Percentiles rank a stretch among this genome's conserved stretches.
These are phyloP conservation scores for Tylopilus balloui DNA, from an alignment of 768 basidiomycete species.

Conservation along the genomic window DNA sequence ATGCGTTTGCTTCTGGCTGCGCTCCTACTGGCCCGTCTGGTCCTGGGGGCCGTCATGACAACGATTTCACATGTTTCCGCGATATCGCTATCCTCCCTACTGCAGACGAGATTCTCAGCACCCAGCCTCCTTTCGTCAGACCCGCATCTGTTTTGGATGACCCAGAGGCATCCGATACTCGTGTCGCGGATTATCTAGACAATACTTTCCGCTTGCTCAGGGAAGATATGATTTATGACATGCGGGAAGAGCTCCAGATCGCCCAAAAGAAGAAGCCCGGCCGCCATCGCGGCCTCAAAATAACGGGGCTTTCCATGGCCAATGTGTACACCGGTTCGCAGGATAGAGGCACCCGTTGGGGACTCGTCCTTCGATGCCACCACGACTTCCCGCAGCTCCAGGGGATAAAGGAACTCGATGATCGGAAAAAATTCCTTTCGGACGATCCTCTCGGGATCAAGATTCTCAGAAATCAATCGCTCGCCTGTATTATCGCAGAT, in stretches of 20 bases:
- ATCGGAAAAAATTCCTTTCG: slow-evolving; percentile 37
- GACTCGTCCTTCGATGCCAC: slow-evolving; percentile 36
- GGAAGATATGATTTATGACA: slow-evolving; percentile 60
- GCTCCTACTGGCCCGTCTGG: slow-evolving; percentile 17
- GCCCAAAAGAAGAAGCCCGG: slow-evolving; percentile 40
- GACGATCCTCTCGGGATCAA: slow-evolving; percentile 34
- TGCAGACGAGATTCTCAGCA: slow-evolving; percentile 51
- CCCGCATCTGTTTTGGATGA: slow-evolving; percentile 43
- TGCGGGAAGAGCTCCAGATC: slow-evolving; percentile 54
- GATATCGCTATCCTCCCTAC: slow-evolving; percentile 62
- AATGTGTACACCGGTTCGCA: slow-evolving; percentile 36
- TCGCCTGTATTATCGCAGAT: slow-evolving; percentile 51
- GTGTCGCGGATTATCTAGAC: slow-evolving; percentile 51
- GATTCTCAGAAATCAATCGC: slow-evolving; percentile 51
- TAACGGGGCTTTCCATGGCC: slow-evolving; percentile 37
- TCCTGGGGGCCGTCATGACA: slow-evolving; percentile 69
- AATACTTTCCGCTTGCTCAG: slow-evolving; percentile 63
- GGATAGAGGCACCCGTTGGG: slow-evolving; percentile 37
- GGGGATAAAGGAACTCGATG: slow-evolving; percentile 24
- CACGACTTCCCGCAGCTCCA: slow-evolving; percentile 37
- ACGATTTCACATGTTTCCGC: slow-evolving; percentile 59
- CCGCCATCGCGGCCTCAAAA: slow-evolving; percentile 34
- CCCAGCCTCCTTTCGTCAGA: slow-evolving; percentile 49
- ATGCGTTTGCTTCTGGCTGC: slow-evolving; percentile 25
- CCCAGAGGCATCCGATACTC: slow-evolving; percentile 33